These are phyloP conservation scores for Candida stauntonica DNA, from an alignment of 805 yeast genomes.

Conservation along the genomic window DNA sequence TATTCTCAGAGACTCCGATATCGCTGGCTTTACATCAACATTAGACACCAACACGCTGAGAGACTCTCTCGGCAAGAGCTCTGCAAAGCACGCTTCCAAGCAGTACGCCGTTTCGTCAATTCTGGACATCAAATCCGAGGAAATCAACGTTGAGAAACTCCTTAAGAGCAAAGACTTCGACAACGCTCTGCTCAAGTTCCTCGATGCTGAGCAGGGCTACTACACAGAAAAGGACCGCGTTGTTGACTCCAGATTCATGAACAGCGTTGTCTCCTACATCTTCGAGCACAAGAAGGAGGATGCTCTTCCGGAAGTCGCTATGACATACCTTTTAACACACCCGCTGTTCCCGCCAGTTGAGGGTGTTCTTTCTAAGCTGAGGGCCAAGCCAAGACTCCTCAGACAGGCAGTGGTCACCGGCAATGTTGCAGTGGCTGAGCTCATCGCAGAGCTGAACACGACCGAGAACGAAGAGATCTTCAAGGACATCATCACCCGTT, in stretches of 20 bases:
- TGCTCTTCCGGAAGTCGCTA: slow-evolving; percentile 39
- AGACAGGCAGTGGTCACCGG: slow-evolving; percentile 83
- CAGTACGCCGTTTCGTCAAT: slow-evolving; percentile 25
- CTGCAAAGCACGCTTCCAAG: slow-evolving; percentile 4
- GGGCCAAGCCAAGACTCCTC: slow-evolving; percentile 56
- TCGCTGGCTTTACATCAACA: slow-evolving; percentile 38
- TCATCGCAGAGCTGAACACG: slow-evolving; percentile 55
- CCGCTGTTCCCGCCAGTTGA: slow-evolving; percentile 75
- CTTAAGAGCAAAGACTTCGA: slow-evolving; percentile 29
- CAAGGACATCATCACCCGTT: slow-evolving; percentile 60
- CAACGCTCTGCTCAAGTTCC: slow-evolving; percentile 27
- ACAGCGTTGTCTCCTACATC: slow-evolving; percentile 39
- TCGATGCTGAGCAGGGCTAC: slow-evolving; percentile 39
- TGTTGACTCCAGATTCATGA: slow-evolving; percentile 55
- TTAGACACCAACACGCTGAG: slow-evolving; percentile 65
- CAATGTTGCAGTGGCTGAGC: slow-evolving; percentile 57
- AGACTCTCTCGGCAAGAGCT: slow-evolving; percentile 65
- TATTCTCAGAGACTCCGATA: slow-evolving; percentile 18
- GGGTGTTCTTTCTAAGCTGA: slow-evolving; percentile 50
- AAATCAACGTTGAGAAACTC: slow-evolving; percentile 20
- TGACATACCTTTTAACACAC: slow-evolving; percentile 77
- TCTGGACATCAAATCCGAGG: slow-evolving; percentile 21
- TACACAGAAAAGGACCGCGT: slow-evolving; percentile 64
- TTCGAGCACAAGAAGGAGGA: slow-evolving; percentile 24
- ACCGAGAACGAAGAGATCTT: slow-evolving; percentile 60